Percentiles rank a stretch among this genome's conserved stretches.
Conservation (phyloP, 2,329 filamentous ascomycete genomes). For the Talaromyces sp. region DNA sequence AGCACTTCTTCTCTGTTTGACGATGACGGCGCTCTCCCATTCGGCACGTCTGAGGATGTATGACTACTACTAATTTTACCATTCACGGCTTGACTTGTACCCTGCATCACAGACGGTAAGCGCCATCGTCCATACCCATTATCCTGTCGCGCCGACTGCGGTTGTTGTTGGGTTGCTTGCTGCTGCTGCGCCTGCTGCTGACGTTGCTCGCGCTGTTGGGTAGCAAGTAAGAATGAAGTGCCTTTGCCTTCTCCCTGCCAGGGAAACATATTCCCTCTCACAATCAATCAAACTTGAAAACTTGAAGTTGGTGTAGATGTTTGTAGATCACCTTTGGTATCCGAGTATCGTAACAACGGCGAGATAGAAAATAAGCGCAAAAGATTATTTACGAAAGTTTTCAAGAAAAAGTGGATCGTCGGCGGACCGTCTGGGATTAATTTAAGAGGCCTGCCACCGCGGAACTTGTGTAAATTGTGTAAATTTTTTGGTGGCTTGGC, state of each 20-base stretch:
- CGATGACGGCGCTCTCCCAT: not conserved
- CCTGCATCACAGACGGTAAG: conserved; percentile 5
- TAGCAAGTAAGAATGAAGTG: conserved; percentile 5
- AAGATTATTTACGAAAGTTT: not conserved
- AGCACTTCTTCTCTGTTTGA: not conserved
- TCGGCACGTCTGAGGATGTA: not conserved
- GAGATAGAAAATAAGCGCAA: not conserved
- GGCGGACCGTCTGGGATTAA: not conserved
- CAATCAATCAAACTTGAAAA: not conserved
- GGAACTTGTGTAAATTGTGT: not conserved
- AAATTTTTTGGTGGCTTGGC: conserved; percentile 6
- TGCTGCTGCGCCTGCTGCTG: conserved; percentile 14
- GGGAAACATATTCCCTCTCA: conserved; percentile 14
- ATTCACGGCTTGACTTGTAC: not conserved
- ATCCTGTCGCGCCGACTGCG: conserved; percentile 18
- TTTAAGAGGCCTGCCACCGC: not conserved
- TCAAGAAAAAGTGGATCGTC: not conserved
- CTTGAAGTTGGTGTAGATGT: not conserved
- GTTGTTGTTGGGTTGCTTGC: conserved; percentile 11
- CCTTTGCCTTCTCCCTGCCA: conserved; percentile 19
- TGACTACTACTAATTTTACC: not conserved
- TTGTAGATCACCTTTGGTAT: not conserved
- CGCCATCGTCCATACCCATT: conserved; percentile 11
- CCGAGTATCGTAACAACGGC: not conserved
- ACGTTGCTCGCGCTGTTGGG: conserved; percentile 19